Evolutionary conservation across 177 flowering plant species (phyloP).

Genomic region (Vitis hybrid): DNA sequence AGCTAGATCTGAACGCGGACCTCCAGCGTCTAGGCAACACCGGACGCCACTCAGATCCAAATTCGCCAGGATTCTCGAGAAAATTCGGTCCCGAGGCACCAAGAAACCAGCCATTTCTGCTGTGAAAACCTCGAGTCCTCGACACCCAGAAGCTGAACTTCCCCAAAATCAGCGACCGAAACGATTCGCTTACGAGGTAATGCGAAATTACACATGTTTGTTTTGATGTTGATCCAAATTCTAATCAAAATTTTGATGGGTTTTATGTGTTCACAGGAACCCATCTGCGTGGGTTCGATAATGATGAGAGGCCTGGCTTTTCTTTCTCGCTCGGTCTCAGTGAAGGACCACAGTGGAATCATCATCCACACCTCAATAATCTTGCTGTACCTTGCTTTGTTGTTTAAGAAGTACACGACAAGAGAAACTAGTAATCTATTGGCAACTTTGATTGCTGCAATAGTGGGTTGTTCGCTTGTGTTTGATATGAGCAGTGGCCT

Average conservation of each 20-base stretch:
- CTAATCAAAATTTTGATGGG: not conserved
- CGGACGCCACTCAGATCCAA: slow-evolving; percentile 19
- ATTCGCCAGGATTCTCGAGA: slow-evolving; percentile 14
- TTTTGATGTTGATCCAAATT: not conserved
- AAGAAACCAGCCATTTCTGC: slow-evolving; percentile 2
- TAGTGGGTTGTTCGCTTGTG: slow-evolving; percentile 3
- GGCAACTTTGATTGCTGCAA: slow-evolving; percentile 7
- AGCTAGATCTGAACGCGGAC: slow-evolving; percentile 14
- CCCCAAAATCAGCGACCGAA: not conserved
- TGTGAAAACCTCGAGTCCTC: slow-evolving; percentile 1
- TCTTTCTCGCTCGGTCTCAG: slow-evolving; percentile 11
- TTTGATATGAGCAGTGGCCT: slow-evolving; percentile 10
- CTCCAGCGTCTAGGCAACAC: not conserved
- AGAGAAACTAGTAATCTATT: slow-evolving; percentile 7
- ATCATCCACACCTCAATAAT: slow-evolving; percentile 6
- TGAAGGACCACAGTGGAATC: slow-evolving; percentile 11
- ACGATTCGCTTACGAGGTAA: not conserved
- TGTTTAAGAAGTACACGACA: slow-evolving; percentile 10
- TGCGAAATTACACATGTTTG: not conserved
- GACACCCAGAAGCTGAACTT: not conserved
- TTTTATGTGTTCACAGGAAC: slow-evolving; percentile 13
- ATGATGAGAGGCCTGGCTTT: slow-evolving; percentile 16
- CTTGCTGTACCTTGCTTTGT: slow-evolving; percentile 9
- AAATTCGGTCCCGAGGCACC: slow-evolving; percentile 3
- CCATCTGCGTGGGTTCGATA: slow-evolving; percentile 10